These are phyloP conservation scores for Nectriaceae sp. DNA, from an alignment of 2,329 filamentous ascomycete genomes.

Conservation along the genomic window DNA sequence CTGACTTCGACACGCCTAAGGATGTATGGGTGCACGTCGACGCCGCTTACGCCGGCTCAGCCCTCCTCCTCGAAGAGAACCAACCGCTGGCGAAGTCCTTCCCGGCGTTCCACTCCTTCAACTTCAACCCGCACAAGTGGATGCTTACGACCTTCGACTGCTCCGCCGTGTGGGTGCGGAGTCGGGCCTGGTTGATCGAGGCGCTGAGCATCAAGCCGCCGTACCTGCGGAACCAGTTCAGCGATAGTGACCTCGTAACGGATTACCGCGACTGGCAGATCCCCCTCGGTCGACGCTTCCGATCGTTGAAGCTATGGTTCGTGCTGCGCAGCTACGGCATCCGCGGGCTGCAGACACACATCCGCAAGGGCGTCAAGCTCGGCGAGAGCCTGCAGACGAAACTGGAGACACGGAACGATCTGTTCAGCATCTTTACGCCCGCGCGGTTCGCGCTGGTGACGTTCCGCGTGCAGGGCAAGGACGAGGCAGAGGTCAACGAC, in stretches of 20 bases:
- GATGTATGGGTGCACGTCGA: slow-evolving; percentile 91
- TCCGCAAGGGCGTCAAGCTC: slow-evolving; percentile 67
- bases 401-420: slow-evolving; percentile 59
- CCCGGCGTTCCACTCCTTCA: slow-evolving; percentile 78
- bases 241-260: slow-evolving; percentile 80
- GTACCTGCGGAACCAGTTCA: slow-evolving; percentile 80
- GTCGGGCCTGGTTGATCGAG: slow-evolving; percentile 73
- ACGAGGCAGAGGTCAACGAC: slow-evolving; percentile 59
- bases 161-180: slow-evolving; percentile 77
- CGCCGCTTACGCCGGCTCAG: slow-evolving; percentile 87
- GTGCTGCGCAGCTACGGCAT: slow-evolving; percentile 83
- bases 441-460: slow-evolving; percentile 81
- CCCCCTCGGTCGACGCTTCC: slow-evolving; percentile 84
- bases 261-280: slow-evolving; percentile 99
- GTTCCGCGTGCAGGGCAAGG: slow-evolving; percentile 57
- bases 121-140: slow-evolving; percentile 98
- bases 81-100: slow-evolving; percentile 67
- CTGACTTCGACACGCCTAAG: slow-evolving; percentile 33
- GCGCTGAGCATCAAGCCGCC: slow-evolving; percentile 77
- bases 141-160: slow-evolving; percentile 90
- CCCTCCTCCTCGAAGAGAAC: slow-evolving; percentile 80
- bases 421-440: slow-evolving; percentile 75
- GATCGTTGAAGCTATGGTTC: slow-evolving; percentile 93
- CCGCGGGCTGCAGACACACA: slow-evolving; percentile 71
- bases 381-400: slow-evolving; percentile 71